Percentiles rank a stretch among this genome's conserved stretches.
Conservation (phyloP, 345 rosid genomes). For the Cardiospermum halicacabum region DNA sequence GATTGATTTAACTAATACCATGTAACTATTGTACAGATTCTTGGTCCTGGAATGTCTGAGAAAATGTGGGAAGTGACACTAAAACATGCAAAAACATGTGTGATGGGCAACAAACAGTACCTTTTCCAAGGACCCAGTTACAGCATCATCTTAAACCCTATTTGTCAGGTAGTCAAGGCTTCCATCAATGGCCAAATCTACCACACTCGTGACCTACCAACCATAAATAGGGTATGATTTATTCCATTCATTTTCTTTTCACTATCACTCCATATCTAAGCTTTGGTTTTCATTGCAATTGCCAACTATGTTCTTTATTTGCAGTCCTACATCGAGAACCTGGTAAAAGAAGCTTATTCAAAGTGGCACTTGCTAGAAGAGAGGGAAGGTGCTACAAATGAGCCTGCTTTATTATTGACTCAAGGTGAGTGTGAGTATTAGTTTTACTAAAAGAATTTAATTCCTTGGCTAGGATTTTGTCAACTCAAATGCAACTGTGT, state of each 20-base stretch:
- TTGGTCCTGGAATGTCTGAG: conserved; percentile 73
- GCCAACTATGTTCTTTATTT: conserved; percentile 1
- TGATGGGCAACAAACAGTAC: conserved; percentile 50
- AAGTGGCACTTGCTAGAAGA: conserved; percentile 51
- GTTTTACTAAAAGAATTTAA: too few species aligned
- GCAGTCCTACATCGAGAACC: conserved; percentile 39
- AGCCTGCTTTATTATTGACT: conserved; percentile 42
- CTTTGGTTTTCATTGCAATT: too few species aligned
- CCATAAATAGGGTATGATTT: conserved; percentile 38
- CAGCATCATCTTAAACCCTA: conserved; percentile 47
- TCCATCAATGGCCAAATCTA: conserved; percentile 39
- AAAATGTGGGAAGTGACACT: conserved; percentile 69
- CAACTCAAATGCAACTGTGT: too few species aligned
- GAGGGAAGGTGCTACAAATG: conserved; percentile 35
- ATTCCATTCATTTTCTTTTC: too few species aligned
- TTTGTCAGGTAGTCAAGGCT: conserved; percentile 57
- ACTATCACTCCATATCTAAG: too few species aligned
- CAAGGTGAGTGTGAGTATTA: conserved; percentile 40
- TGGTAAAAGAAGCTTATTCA: conserved; percentile 55
- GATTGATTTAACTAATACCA: too few species aligned
- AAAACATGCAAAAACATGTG: conserved; percentile 73
- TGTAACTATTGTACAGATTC: too few species aligned
- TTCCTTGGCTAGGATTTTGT: too few species aligned
- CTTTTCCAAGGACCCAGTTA: conserved; percentile 29
- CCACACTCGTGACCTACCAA: conserved; percentile 26